Evolutionary conservation across 805 yeast species (phyloP).

Genomic region (Henningerozyma blattae): DNA sequence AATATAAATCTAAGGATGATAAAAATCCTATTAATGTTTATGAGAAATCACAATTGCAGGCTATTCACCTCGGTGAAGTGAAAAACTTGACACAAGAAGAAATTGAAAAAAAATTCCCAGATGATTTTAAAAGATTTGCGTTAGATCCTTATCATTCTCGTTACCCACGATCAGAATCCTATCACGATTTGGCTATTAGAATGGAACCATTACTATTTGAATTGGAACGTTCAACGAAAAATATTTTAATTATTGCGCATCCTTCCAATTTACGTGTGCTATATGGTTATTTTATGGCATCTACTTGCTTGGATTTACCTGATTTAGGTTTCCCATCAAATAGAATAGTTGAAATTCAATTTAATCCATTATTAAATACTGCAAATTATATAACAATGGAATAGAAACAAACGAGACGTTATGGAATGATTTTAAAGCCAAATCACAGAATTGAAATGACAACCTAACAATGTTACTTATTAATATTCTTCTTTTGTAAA

Average conservation of each 20-base stretch:
- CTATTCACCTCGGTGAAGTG: slow-evolving; percentile 78
- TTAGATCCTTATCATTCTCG: slow-evolving; percentile 88
- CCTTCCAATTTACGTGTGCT: slow-evolving; percentile 81
- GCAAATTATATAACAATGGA: slow-evolving; percentile 40
- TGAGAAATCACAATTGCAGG: slow-evolving; percentile 75
- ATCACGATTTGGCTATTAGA: slow-evolving; percentile 90
- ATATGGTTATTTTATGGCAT: slow-evolving; percentile 92
- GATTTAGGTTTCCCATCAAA: slow-evolving; percentile 62
- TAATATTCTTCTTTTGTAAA: too few species aligned
- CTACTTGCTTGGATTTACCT: slow-evolving; percentile 80
- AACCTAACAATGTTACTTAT: too few species aligned
- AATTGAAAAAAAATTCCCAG: slow-evolving; percentile 48
- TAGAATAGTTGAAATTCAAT: slow-evolving; percentile 77
- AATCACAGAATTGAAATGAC: too few species aligned
- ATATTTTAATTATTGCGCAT: slow-evolving; percentile 83
- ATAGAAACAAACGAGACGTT: not conserved
- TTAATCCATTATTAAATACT: slow-evolving; percentile 71
- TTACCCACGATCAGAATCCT: slow-evolving; percentile 85
- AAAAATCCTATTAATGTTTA: slow-evolving; percentile 51
- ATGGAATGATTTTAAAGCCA: too few species aligned
- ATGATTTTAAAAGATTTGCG: slow-evolving; percentile 51
- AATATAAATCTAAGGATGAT: slow-evolving; percentile 11
- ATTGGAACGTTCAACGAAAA: slow-evolving; percentile 85
- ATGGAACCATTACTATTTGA: slow-evolving; percentile 88
- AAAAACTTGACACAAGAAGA: slow-evolving; percentile 57